phyloP scores from a whole-genome alignment of 768 basidiomycete species.

The Strobilomyces dryophilus region DNA sequence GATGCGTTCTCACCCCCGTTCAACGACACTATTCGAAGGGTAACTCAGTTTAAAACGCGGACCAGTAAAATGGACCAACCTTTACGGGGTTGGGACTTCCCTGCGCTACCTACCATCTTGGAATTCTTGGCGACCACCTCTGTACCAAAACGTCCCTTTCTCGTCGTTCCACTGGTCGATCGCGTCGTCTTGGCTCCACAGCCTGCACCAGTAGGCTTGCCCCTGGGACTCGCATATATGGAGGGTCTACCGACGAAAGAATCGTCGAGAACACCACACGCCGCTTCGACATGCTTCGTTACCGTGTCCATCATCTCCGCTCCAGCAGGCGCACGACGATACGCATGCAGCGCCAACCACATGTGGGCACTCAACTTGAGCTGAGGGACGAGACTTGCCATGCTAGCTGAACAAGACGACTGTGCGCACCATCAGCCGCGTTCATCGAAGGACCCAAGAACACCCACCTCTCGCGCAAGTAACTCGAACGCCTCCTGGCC shows the following conservation, averaged over 20 bases:
- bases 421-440: conserved; percentile 6
- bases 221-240: conserved; percentile 8
- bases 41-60: not conserved
- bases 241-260: conserved; percentile 29
- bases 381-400: conserved; percentile 36
- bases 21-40: conserved; percentile 15
- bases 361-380: conserved; percentile 56
- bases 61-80: conserved; percentile 21
- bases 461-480: conserved; percentile 40
- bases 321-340: conserved; percentile 43
- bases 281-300: conserved; percentile 49
- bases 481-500: conserved; percentile 41
- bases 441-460: not conserved
- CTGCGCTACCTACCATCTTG: conserved; percentile 25
- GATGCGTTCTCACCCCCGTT: conserved; percentile 7
- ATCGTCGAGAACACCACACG: conserved; percentile 44
- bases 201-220: conserved; percentile 20
- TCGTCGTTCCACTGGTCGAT: conserved; percentile 11
- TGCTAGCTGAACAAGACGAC: conserved; percentile 29
- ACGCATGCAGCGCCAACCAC: conserved; percentile 68
- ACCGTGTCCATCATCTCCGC: conserved; percentile 42
- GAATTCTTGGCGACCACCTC: not conserved
- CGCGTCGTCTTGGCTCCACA: conserved; percentile 13
- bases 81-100: conserved; percentile 44
- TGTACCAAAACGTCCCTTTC: conserved; percentile 36